phyloP scores from a whole-genome alignment of 306 rosid genomes.

The Vigna reflexopilosa region DNA sequence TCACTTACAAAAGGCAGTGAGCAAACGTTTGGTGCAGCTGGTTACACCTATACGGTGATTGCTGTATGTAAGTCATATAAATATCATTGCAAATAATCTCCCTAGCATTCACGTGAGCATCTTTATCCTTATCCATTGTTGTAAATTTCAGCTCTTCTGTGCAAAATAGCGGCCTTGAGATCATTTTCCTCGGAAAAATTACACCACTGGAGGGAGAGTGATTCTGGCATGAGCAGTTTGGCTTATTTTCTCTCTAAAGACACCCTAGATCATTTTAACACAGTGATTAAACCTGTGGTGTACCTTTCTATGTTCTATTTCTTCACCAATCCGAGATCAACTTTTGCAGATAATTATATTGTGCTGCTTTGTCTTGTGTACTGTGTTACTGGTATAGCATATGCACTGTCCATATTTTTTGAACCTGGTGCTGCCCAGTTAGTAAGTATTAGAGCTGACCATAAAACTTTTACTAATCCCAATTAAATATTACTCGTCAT shows the following conservation, averaged over 20 bases:
- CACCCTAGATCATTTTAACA: slow-evolving; percentile 84
- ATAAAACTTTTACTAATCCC: slow-evolving; percentile 4
- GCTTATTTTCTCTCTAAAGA: slow-evolving; percentile 98
- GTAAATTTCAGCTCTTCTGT: slow-evolving; percentile 83
- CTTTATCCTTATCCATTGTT: slow-evolving; percentile 36
- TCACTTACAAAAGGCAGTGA: slow-evolving; percentile 70
- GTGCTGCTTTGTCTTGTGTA: slow-evolving; percentile 85
- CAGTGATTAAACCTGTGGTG: slow-evolving; percentile 81
- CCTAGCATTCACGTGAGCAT: slow-evolving; percentile 27
- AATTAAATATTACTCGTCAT: slow-evolving; percentile 2
- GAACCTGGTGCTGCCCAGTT: slow-evolving; percentile 97
- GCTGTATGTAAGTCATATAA: slow-evolving; percentile 81
- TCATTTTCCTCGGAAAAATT: slow-evolving; percentile 85
- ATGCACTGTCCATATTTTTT: slow-evolving; percentile 77
- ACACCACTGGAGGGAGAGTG: slow-evolving; percentile 89
- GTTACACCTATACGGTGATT: slow-evolving; percentile 84
- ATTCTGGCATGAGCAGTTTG: slow-evolving; percentile 94
- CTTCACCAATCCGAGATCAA: slow-evolving; percentile 90
- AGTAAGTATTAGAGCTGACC: slow-evolving; percentile 55
- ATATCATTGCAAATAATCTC: slow-evolving; percentile 20
- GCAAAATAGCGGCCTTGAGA: slow-evolving; percentile 94
- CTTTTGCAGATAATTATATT: slow-evolving; percentile 78
- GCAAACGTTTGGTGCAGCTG: slow-evolving; percentile 75
- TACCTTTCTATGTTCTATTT: slow-evolving; percentile 95
- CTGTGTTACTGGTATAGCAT: slow-evolving; percentile 96